Base-by-base conservation (phyloP, 495 filamentous ascomycete genomes). In the Trichoderma virens region DNA sequence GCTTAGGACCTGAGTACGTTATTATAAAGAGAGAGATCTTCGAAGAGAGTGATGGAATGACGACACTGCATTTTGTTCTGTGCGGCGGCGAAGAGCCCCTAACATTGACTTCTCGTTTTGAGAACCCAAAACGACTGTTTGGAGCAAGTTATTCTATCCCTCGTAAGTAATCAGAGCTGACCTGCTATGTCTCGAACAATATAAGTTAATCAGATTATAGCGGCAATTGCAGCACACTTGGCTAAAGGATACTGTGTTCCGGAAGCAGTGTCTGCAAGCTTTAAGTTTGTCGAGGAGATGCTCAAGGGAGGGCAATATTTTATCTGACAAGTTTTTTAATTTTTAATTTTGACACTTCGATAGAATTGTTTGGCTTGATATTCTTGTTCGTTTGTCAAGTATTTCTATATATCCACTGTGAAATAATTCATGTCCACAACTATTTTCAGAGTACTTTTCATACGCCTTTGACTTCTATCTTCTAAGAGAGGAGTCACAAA, bases 81-180 rank as follows among this genome's bases (percentile, higher is more conserved):
- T 62, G 61, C 35, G 61, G 35, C 7, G 61, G 28, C 14, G 20
- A 32, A 62, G 38, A 62, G 32, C 35, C 61, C 9, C 61, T 27
- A 25, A 45, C 45, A 35, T 32, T 62, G 61, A 35, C 61, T 45
- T 62, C 61, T 45, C 61, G 61, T 11, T 62, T 41, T 43, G 61
- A 62, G 18, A 62, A 62, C 28, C 61, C 35, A 6, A 45, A 62
- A 62, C 5, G 20, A n/a, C 7, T 62, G 9, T 62, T 62, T 62
- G 61, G 61, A 41, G 25, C 45, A 45, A 62, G 61, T 28, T 62
- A 62, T 62, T 62, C 61, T 28, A 62, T 62, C 32, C 61, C 61
- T 62, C 61, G 61, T 43, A 45, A 45, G 61, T 62, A 32, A 62
- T 27, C 23, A 25, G 35, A 9, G 16, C n/a, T n/a, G n/a, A n/a